Percentiles rank a stretch among this genome's conserved stretches.
Evolutionary conservation across 2,329 filamentous ascomycete genomes (phyloP).

Genomic region (Diaporthe citrichinensis): DNA sequence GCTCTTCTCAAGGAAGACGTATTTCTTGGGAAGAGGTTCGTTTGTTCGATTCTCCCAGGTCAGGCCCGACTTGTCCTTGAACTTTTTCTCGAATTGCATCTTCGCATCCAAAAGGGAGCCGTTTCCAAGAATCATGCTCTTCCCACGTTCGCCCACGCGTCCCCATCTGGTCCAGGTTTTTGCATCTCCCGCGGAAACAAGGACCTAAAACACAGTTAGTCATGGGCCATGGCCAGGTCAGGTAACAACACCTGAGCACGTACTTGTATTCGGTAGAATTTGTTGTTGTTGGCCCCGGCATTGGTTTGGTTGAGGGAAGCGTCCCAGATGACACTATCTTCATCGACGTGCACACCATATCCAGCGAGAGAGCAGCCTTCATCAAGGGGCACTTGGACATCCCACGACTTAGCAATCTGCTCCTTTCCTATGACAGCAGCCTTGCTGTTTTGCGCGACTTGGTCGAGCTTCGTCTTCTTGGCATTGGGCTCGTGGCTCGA

Average conservation of each 20-base stretch:
- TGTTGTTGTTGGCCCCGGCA: conserved; percentile 80
- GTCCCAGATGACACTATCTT: conserved; percentile 79
- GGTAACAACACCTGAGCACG: conserved; percentile 50
- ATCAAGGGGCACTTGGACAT: conserved; percentile 65
- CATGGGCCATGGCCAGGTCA: too few species aligned
- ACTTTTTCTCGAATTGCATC: conserved; percentile 71
- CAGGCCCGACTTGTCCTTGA: conserved; percentile 73
- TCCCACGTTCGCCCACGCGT: conserved; percentile 75
- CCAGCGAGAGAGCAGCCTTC: conserved; percentile 55
- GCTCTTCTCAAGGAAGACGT: conserved; percentile 84
- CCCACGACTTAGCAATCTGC: conserved; percentile 62
- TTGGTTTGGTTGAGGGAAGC: conserved; percentile 86
- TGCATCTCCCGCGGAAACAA: conserved; percentile 59
- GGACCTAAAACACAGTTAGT: conserved; percentile 52
- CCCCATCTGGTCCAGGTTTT: conserved; percentile 85
- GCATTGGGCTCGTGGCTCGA: conserved; percentile 39
- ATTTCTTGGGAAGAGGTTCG: conserved; percentile 76
- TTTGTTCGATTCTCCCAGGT: conserved; percentile 65
- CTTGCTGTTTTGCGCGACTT: conserved; percentile 40
- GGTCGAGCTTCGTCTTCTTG: conserved; percentile 51
- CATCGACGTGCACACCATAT: conserved; percentile 75
- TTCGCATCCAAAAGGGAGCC: conserved; percentile 61
- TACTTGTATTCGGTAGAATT: conserved; percentile 82
- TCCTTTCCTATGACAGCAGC: conserved; percentile 53
- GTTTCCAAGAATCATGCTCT: conserved; percentile 59